These are phyloP conservation scores for Musa schizocarpa DNA, from an alignment of 176 grass and related monocot genomes.

Conservation along the genomic window DNA sequence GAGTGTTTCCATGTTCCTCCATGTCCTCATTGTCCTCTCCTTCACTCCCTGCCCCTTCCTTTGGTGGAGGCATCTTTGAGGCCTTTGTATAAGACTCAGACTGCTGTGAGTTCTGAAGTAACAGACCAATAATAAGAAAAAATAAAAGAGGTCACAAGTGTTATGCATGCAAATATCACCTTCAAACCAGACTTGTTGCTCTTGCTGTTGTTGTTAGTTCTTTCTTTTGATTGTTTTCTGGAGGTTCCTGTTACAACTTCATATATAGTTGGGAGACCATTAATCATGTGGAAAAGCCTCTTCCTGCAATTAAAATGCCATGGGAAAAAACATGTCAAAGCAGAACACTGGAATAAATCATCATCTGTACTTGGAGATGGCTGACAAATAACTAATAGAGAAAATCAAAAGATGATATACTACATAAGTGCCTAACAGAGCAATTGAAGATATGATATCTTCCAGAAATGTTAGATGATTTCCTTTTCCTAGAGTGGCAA, in stretches of 20 bases:
- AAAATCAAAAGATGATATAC: too few species aligned
- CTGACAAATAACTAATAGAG: too few species aligned
- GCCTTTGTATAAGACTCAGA: conserved; percentile 35
- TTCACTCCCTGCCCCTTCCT: conserved; percentile 45
- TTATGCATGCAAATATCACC: conserved; percentile 19
- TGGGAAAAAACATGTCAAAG: conserved; percentile 6
- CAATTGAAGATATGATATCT: too few species aligned
- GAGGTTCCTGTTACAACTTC: conserved; percentile 59
- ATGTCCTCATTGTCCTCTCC: conserved; percentile 27
- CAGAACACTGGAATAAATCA: not conserved
- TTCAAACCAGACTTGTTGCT: conserved; percentile 47
- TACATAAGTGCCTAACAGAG: too few species aligned
- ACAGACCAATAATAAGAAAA: not conserved
- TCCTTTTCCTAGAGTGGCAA: not conserved
- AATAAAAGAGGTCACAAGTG: conserved; percentile 2
- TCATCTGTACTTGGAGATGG: too few species aligned
- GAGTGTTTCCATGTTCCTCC: conserved; percentile 42
- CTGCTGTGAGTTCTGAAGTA: conserved; percentile 32
- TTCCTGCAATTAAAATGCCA: conserved; percentile 52
- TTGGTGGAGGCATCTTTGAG: conserved; percentile 26
- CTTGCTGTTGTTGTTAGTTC: conserved; percentile 48
- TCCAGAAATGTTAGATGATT: not conserved
- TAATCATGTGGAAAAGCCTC: conserved; percentile 71
- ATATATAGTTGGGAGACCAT: conserved; percentile 68
- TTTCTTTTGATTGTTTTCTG: conserved; percentile 55